Evolutionary conservation across 306 rosid genomes (phyloP).

Genomic region (Ziziphus jujuba): DNA sequence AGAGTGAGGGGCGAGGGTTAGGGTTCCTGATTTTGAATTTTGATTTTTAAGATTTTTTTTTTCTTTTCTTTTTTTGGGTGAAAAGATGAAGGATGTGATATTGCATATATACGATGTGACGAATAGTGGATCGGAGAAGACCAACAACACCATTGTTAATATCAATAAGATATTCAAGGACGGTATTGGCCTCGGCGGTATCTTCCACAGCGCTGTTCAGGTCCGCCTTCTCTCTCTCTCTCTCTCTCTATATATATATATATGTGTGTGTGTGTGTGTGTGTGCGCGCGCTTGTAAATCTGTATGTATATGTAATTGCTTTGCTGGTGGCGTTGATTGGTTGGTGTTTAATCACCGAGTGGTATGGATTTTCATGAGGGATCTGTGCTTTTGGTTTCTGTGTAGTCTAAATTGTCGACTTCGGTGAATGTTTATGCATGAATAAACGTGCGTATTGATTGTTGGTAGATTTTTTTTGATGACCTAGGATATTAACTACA

Average conservation of each 20-base stretch:
- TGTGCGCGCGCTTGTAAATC: not conserved
- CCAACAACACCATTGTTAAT: constrained; percentile 87
- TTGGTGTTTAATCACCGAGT: constrained; percentile 22
- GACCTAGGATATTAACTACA: constrained; percentile 7
- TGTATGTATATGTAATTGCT: not conserved
- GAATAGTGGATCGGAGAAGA: constrained; percentile 97
- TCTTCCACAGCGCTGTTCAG: constrained; percentile 98
- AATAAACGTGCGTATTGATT: constrained; percentile 1
- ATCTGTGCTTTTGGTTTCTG: constrained; percentile 28
- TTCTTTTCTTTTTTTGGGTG: constrained; percentile 30
- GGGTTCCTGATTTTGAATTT: constrained; percentile 14
- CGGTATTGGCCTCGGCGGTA: constrained; percentile 96
- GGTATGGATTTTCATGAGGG: constrained; percentile 21
- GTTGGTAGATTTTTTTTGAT: not conserved
- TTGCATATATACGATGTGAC: constrained; percentile 93
- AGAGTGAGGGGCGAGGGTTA: constrained; percentile 1
- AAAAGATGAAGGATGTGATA: constrained; percentile 73
- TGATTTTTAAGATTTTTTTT: too few species aligned
- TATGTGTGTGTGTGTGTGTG: constrained; percentile 8
- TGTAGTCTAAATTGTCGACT: constrained; percentile 7
- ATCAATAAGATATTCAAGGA: constrained; percentile 99
- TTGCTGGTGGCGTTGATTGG: constrained; percentile 1
- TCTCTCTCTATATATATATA: not conserved
- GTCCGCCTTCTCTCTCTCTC: constrained; percentile 30
- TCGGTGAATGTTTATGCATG: not conserved